Percentiles rank a stretch among this genome's conserved stretches.
Conservation (phyloP, 2,329 filamentous ascomycete genomes). For the Aureobasidium sp. region DNA sequence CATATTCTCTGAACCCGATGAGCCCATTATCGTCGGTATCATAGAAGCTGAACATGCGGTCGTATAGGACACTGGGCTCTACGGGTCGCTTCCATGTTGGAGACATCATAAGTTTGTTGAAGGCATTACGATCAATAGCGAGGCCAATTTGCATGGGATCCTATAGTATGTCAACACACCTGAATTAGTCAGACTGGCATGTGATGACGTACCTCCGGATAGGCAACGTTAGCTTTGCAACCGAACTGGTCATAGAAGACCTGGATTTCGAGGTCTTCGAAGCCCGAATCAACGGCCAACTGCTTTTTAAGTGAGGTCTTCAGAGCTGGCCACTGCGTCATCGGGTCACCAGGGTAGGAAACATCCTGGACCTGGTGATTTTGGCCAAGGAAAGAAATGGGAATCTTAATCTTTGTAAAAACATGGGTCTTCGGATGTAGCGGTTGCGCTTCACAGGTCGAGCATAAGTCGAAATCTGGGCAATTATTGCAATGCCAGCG, state of each 20-base stretch:
- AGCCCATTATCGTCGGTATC: slow-evolving; percentile 83
- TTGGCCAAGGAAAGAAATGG: slow-evolving; percentile 72
- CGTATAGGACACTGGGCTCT: slow-evolving; percentile 82
- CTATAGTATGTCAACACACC: background rate
- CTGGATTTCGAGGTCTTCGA: slow-evolving; percentile 77
- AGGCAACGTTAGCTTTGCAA: slow-evolving; percentile 82
- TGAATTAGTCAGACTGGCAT: background rate
- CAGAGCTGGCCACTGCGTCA: slow-evolving; percentile 61
- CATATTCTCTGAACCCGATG: slow-evolving; percentile 88
- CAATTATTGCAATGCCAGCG: slow-evolving; percentile 95
- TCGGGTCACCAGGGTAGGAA: slow-evolving; percentile 84
- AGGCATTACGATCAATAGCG: slow-evolving; percentile 87
- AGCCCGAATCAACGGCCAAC: slow-evolving; percentile 43
- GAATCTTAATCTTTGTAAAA: slow-evolving; percentile 92
- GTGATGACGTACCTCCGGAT: slow-evolving; percentile 45
- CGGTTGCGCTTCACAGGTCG: slow-evolving; percentile 76
- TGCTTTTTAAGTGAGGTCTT: slow-evolving; percentile 59
- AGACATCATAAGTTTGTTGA: slow-evolving; percentile 75
- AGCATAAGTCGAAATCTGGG: slow-evolving; percentile 90
- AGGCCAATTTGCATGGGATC: slow-evolving; percentile 71
- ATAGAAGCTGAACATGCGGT: slow-evolving; percentile 95
- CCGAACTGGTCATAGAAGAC: slow-evolving; percentile 96
- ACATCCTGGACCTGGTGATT: slow-evolving; percentile 72
- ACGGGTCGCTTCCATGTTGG: slow-evolving; percentile 59
- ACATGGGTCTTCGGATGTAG: slow-evolving; percentile 82